phyloP scores from a whole-genome alignment of 1,139 yeast genomes.

The Sugiyamaella neomexicana region DNA sequence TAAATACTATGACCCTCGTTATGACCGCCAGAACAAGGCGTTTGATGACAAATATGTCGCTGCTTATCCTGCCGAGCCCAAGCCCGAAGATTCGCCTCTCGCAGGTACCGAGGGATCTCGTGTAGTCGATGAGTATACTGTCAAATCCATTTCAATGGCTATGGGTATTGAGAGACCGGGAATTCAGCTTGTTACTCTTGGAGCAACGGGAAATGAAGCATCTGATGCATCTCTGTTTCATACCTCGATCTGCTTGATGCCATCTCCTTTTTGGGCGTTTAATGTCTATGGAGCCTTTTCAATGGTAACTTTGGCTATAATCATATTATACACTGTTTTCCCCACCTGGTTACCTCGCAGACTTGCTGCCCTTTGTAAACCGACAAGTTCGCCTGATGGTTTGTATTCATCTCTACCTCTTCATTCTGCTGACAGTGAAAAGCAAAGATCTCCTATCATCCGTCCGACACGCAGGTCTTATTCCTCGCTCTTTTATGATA shows the following conservation, averaged over 20 bases:
- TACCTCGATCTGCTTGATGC: constrained; percentile 68
- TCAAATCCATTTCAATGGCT: constrained; percentile 89
- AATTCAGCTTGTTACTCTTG: constrained; percentile 70
- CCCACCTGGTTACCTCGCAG: constrained; percentile 18
- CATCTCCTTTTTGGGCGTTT: constrained; percentile 61
- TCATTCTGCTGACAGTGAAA: neutral
- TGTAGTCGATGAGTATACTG: constrained; percentile 66
- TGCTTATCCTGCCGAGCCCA: constrained; percentile 4
- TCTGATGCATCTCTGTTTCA: constrained; percentile 38
- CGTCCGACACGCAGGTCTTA: constrained; percentile 1
- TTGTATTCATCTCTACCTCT: constrained; percentile 1
- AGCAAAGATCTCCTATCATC: neutral
- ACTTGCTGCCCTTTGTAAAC: neutral
- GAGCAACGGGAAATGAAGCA: constrained; percentile 23
- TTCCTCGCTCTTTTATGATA: constrained; percentile 7
- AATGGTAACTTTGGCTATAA: constrained; percentile 23
- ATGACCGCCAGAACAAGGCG: constrained; percentile 3
- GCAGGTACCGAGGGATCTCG: constrained; percentile 17
- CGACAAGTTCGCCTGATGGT: neutral
- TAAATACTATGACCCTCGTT: constrained; percentile 39
- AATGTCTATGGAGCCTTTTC: constrained; percentile 34
- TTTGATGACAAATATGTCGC: constrained; percentile 1
- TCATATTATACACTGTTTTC: constrained; percentile 23
- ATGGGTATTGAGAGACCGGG: constrained; percentile 87
- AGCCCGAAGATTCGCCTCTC: constrained; percentile 19